A percentile compares a stretch with the other conserved stretches of the same genome.
Conservation (phyloP, 495 filamentous ascomycete species). For the Lindgomyces ingoldianus region DNA sequence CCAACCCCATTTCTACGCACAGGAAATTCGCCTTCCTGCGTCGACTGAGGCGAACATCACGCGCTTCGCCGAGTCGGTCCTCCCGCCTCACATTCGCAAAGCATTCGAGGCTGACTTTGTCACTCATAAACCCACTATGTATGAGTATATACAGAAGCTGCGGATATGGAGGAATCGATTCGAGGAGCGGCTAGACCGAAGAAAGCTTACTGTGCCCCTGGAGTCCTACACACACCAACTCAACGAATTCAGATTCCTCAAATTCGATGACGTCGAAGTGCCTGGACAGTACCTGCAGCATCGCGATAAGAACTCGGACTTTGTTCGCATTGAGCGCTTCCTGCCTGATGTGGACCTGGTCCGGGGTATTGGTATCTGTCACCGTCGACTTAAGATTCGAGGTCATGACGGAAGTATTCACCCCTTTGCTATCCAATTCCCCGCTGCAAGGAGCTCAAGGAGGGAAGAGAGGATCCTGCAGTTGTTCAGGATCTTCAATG, state of each 20-base stretch:
- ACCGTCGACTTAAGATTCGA: conserved; percentile 89
- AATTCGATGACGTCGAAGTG: conserved; percentile 97
- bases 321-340: conserved; percentile 95
- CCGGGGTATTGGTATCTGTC: conserved; percentile 81
- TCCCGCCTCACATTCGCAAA: conserved; percentile 87
- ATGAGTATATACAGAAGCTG: conserved; percentile 95
- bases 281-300: conserved; percentile 96
- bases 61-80: conserved; percentile 92
- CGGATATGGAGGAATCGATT: conserved; percentile 97
- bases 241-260: conserved; percentile 94
- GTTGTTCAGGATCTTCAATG: conserved; percentile 97
- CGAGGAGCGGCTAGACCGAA: conserved; percentile 94
- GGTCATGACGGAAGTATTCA: conserved; percentile 97
- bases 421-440: conserved; percentile 93
- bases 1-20: conserved; percentile 78
- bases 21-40: conserved; percentile 84
- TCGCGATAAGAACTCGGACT: conserved; percentile 98
- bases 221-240: conserved; percentile 84
- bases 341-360: conserved; percentile 90
- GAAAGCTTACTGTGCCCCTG: conserved; percentile 65
- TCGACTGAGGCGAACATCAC: conserved; percentile 95
- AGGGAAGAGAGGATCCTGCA: conserved; percentile 94
- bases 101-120: conserved; percentile 98
- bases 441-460: conserved; percentile 84
- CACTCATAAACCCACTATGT: conserved; percentile 87